phyloP scores from a whole-genome alignment of 2,329 filamentous ascomycete species.

The Dothistroma pini region DNA sequence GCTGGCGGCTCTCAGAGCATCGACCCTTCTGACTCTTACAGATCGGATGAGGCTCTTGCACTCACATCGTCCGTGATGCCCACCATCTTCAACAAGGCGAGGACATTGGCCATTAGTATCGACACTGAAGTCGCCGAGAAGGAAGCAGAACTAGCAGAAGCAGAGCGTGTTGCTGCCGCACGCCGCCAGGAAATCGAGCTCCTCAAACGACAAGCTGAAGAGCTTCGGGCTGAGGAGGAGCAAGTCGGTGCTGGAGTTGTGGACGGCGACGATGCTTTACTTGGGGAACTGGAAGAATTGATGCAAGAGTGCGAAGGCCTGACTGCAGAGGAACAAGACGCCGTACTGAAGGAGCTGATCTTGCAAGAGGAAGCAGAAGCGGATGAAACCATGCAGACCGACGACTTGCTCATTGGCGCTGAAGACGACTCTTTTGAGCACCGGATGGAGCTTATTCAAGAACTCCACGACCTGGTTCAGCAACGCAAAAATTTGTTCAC shows the following conservation, averaged over 20 bases:
- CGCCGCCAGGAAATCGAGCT: constrained; percentile 64
- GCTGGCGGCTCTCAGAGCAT: constrained; percentile 7
- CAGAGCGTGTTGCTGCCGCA: constrained; percentile 50
- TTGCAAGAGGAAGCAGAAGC: constrained; percentile 34
- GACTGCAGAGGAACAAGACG: constrained; percentile 44
- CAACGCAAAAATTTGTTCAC: constrained; percentile 60
- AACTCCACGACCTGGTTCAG: constrained; percentile 54
- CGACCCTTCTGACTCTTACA: constrained; percentile 34
- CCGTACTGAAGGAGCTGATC: constrained; percentile 37
- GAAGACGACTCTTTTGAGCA: constrained; percentile 49
- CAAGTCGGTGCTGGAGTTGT: constrained; percentile 42
- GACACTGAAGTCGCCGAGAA: constrained; percentile 74
- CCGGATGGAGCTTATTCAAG: constrained; percentile 55
- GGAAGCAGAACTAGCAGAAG: constrained; percentile 50
- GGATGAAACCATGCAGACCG: constrained; percentile 13
- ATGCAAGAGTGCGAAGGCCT: constrained; percentile 41
- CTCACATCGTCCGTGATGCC: constrained; percentile 61
- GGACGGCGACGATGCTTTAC: constrained; percentile 38
- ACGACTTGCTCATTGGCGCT: constrained; percentile 21
- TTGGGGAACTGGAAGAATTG: constrained; percentile 36
- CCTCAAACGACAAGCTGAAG: constrained; percentile 52
- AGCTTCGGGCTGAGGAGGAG: constrained; percentile 52
- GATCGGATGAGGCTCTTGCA: constrained; percentile 51
- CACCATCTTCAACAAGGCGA: constrained; percentile 48
- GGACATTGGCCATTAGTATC: constrained; percentile 50